A percentile compares a stretch with the other conserved stretches of the same genome.
phyloP scores from a whole-genome alignment of 1,284 basidiomycete genomes.

The Apiotrichum sp. region DNA sequence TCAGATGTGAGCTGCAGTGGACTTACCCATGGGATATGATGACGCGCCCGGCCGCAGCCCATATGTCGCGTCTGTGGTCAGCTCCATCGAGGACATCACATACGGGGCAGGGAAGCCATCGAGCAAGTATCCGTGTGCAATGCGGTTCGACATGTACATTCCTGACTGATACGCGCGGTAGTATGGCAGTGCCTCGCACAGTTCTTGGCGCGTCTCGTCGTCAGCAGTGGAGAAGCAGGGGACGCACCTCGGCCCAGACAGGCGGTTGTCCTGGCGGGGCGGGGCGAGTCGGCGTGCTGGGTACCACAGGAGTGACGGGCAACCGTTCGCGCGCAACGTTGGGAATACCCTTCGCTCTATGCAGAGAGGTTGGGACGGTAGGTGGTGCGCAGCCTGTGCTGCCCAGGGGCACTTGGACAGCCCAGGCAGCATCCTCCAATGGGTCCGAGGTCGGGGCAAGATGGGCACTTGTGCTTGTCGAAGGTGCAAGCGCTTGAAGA shows the following conservation, averaged over 20 bases:
- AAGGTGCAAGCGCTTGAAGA: no score
- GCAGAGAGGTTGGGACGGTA: no score
- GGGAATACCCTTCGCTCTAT: no score
- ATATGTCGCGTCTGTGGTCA: constrained; percentile 33
- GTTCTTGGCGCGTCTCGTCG: constrained; percentile 36
- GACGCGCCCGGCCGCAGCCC: constrained; percentile 34
- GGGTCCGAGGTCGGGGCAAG: no score
- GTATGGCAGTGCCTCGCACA: constrained; percentile 43
- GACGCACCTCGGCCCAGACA: constrained; percentile 40
- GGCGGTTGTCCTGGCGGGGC: constrained; percentile 21
- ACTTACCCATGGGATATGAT: constrained; percentile 41
- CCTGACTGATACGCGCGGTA: constrained; percentile 43
- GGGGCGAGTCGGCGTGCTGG: no score
- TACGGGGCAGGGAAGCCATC: constrained; percentile 40
- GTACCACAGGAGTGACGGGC: no score
- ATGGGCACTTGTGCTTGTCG: no score
- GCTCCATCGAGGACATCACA: constrained; percentile 3
- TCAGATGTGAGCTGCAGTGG: not conserved
- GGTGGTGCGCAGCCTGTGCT: no score
- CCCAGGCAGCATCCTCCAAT: no score
- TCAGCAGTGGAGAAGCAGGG: not conserved
- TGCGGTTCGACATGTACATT: constrained; percentile 32
- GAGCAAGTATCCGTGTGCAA: constrained; percentile 40
- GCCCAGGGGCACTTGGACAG: no score
- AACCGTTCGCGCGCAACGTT: no score